Base-by-base conservation (phyloP, 1,284 basidiomycete species). In the Sporisorium scitamineum region DNA sequence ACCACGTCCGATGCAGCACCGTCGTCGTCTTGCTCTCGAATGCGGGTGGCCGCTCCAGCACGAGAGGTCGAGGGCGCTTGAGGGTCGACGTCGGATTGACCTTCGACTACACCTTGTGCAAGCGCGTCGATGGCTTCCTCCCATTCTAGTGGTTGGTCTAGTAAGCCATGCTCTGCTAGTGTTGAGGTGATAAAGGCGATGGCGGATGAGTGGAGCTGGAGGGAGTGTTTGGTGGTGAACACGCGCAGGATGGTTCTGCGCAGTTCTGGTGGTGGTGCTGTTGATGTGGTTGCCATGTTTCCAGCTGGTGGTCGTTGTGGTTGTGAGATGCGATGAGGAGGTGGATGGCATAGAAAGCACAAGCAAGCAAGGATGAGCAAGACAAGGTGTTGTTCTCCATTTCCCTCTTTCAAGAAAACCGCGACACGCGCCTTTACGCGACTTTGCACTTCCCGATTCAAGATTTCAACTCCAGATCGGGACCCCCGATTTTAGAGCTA, bases 61-160 rank as follows among this genome's bases (percentile, higher is more conserved):
- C 55, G 37, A 6, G 66, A 59, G 1, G n/a, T 34, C 0, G 64
- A 66, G 0, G 61, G n/a, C 0, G 31, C 20, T 4, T 61, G 44
- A 1, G 48, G 13, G 8, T 65, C 73, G 27, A 60, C 31, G 16
- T 65, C 50, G 1, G 71, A 68, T 44, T 78, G 75, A 26, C 65
- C 72, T 31, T 84, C 75, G 20, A 84, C 76, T 3, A 84, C 55
- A 9, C 81, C 84, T 26, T 64, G 73, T 0, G 83, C 84, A 9
- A 85, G 76, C 42, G 79, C 79, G n/a, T 85, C 81, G 45, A 85
- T 74, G 13, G 84, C 82, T 34, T 85, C 84, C n/a, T 66, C 57
- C 80, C 75, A 78, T 41, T 74, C 72, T 2, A 69, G 69, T 24
- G 78, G 70, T 16, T 80, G 76, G 20, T 67, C 55, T 9, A 83